These are phyloP conservation scores for Acanthamoeba sp. DNA, from an alignment of 208 protist species.

Conservation along the genomic window DNA sequence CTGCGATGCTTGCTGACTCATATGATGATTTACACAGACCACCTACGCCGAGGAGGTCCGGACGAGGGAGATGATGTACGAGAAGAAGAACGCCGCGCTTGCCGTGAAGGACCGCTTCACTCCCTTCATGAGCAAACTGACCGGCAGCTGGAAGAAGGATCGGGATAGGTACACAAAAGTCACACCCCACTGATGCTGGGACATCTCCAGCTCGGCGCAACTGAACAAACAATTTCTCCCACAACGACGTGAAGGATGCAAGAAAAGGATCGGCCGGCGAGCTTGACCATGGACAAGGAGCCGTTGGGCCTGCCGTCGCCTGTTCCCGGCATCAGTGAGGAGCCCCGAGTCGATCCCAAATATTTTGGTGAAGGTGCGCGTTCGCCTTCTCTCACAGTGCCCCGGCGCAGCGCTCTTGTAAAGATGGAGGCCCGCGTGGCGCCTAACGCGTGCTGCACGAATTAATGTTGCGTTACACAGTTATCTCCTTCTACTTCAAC, in stretches of 20 bases:
- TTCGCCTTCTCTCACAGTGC: too few species aligned
- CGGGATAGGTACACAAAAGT: background rate
- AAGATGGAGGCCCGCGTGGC: too few species aligned
- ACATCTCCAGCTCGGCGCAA: too few species aligned
- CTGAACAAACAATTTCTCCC: too few species aligned
- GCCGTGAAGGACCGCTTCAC: slow-evolving; percentile 49
- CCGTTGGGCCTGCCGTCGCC: background rate
- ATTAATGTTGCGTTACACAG: too few species aligned
- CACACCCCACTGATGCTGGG: too few species aligned
- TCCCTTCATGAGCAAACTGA: slow-evolving; percentile 66
- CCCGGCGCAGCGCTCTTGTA: too few species aligned
- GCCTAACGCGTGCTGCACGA: too few species aligned
- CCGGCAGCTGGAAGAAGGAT: slow-evolving; percentile 49
- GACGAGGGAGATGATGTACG: slow-evolving; percentile 12
- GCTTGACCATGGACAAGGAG: slow-evolving; percentile 26
- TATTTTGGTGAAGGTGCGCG: slow-evolving; percentile 61
- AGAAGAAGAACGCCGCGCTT: background rate
- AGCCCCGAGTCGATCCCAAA: slow-evolving; percentile 38
- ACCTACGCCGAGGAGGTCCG: slow-evolving; percentile 36
- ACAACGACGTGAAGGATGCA: background rate
- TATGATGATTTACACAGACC: background rate
- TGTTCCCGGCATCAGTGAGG: background rate
- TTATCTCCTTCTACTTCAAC: slow-evolving; percentile 70
- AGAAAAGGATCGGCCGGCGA: background rate
- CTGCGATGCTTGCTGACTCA: too few species aligned